Base-by-base conservation (phyloP, 768 basidiomycete species). In the Heimioporus sp. region DNA sequence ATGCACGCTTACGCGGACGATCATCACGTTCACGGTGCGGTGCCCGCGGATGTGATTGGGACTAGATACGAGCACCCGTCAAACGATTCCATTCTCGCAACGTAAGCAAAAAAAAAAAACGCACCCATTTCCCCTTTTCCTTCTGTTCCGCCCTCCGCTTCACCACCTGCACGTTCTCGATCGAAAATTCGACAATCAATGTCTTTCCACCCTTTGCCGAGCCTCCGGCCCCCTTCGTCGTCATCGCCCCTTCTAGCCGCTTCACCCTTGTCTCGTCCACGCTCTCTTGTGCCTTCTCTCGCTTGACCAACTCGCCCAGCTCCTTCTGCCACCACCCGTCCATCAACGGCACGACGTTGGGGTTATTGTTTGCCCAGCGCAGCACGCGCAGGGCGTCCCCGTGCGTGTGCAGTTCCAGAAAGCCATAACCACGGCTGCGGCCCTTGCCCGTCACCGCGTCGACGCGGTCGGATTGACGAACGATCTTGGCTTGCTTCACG, bases 311-410 rank as follows among this genome's bases (percentile, higher is more conserved):
- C 50, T 83, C 82, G 54, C 77, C 72, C 8, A 77, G 70, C 64
- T 97, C 94, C 45, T 87, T 86, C 61, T 83, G 85, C 86, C 88
- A 92, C 97, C 96, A 93, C 48, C 74, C 75, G 56, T 81, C 77
- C 62, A 94, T 84, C 51, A 98, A 71, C 6, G 66, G 59, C 2
- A 76, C 79, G 0, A 89, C 78, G 4, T 76, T 80, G 1, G 80
- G 70, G 65, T 97, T 95, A 65, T 92, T 94, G 73, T 98, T 99
- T 24, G 90, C 87, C 92, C 92, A 98, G 32, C 97, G 80, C 41
- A 98, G 72, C 6, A 98, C 87, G 21, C 90, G 86, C 20, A 99
- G 74, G 7, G 96, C 93, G 65, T 98, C 92, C 6, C 87, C 83
- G 60, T 99, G 97, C 24, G 75, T 80, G 43, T 83, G 74, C 80